Evolutionary conservation across 441 rosid species (phyloP).

Genomic region (Syzygium syzygioides): DNA sequence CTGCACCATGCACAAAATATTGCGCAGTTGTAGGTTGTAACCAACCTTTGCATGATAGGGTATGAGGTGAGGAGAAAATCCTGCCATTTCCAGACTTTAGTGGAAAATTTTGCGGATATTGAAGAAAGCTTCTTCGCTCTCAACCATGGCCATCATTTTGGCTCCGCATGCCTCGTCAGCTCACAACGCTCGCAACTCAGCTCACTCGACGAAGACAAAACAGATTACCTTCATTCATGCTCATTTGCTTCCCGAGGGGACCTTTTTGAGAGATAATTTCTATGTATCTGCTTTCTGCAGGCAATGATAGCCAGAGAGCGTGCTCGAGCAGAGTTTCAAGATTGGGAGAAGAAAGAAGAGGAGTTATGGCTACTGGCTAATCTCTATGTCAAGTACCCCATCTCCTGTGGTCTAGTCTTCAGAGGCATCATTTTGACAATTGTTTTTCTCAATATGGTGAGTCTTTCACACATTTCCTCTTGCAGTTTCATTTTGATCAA

Average conservation of each 20-base stretch:
- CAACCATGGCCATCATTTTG: too few relatives aligned
- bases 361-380: conserved; percentile 38
- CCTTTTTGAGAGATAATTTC: neutral
- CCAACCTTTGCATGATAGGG: neutral
- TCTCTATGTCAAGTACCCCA: neutral
- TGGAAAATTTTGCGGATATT: neutral
- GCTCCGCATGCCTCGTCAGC: neutral
- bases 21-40: neutral
- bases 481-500: conserved; percentile 90
- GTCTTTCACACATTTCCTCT: neutral
- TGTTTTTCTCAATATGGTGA: neutral
- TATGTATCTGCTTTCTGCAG: conserved; percentile 27
- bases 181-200: neutral
- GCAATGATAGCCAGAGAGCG: conserved; percentile 85
- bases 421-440: neutral
- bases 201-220: neutral
- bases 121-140: too few relatives aligned
- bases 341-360: conserved; percentile 97
- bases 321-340: conserved; percentile 93
- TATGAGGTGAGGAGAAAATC: neutral
- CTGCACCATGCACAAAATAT: neutral
- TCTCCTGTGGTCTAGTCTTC: neutral
- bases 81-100: neutral
- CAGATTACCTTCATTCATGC: neutral
- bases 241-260: neutral